Conservation (phyloP, 2,329 filamentous ascomycete species). For the Lasiodiplodia sp. region DNA sequence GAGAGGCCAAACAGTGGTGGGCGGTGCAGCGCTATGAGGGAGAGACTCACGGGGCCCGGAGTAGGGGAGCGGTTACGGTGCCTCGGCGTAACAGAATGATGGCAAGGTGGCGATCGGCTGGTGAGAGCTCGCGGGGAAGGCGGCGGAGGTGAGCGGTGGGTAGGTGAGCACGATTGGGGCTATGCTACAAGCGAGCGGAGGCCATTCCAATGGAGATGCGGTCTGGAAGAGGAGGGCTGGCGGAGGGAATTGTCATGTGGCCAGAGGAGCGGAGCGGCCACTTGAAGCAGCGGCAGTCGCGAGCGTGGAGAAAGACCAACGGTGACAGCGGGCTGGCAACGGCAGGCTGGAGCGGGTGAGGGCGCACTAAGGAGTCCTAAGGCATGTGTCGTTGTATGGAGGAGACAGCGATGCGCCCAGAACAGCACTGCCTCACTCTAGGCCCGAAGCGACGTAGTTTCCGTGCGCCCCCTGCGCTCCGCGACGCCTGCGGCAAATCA, state of each 20-base stretch:
- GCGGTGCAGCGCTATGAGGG: slow-evolving; percentile 13
- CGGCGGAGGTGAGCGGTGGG: slow-evolving; percentile 17
- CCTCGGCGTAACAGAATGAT: slow-evolving; percentile 17
- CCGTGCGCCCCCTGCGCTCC: slow-evolving; percentile 25
- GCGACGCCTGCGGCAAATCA: slow-evolving; percentile 23
- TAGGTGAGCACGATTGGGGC: slow-evolving; percentile 27
- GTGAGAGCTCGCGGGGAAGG: slow-evolving; percentile 11
- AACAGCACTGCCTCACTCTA: slow-evolving; percentile 29
- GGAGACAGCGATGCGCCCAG: slow-evolving; percentile 27
- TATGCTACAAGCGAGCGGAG: slow-evolving; percentile 22
- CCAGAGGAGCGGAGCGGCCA: slow-evolving; percentile 2
- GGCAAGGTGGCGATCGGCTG: slow-evolving; percentile 4
- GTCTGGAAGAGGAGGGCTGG: slow-evolving; percentile 1
- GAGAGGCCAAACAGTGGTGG: slow-evolving; percentile 6
- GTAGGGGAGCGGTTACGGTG: slow-evolving; percentile 1
- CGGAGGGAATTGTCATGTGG: slow-evolving; percentile 10
- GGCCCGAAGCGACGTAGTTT: slow-evolving; percentile 11
- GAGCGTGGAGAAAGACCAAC: slow-evolving; percentile 9
- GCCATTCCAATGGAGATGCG: slow-evolving; percentile 27
- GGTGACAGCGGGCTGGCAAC: slow-evolving; percentile 2
- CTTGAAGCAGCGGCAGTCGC: slow-evolving; percentile 7
- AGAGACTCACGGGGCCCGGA: slow-evolving; percentile 19
- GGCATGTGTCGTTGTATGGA: slow-evolving; percentile 26
- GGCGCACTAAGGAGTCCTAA: slow-evolving; percentile 26
- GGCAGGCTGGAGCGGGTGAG: slow-evolving; percentile 11